Base-by-base conservation (phyloP, 1,139 yeast species). In the Pichia sp. region DNA sequence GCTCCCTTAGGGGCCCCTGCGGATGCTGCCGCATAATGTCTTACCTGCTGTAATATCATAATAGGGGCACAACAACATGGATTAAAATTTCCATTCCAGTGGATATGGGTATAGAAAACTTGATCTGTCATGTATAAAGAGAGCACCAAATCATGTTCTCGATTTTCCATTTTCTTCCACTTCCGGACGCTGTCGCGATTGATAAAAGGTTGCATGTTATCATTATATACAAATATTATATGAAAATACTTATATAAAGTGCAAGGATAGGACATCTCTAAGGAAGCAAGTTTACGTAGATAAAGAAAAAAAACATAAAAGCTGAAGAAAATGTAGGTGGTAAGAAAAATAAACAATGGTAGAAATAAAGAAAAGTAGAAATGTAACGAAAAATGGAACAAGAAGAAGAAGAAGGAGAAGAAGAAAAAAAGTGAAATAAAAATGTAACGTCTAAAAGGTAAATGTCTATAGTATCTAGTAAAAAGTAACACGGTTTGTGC, bases 11-110 rank as follows among this genome's bases (percentile, higher is more conserved):
- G 10, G 27, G 46, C 10, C 14, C 33, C 24, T 16, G 49, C 12
- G 3, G 46, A 29, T 30, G 49, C 44, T 9, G 29, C 51, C n/a
- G 50, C 54, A 33, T 47, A 51, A 10, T 16, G n/a, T 38, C 54
- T 46, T 2, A 46, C 34, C 10, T 51, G 54, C 6, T 47, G 50
- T 10, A 51, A 17, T 17, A 38, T 38, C 41, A 38, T 38, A 6
- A 16, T 36, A 14, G 16, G n/a, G 40, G 16, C 14, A 36, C 7
- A 14, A 31, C 2, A 31, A 31, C 9, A 31, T 12, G 12, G 34
- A 9, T 31, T 9, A 31, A 4, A 31, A 31, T 12, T 31, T 31
- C 12, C 34, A 31, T 12, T 9, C 9, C 12, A 31, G 34, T 2
- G 34, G 34, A 12, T 12, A 8, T 4, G 34, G 12, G 34, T 8